phyloP scores from a whole-genome alignment of 345 rosid genomes.

The Barbarea vulgaris region DNA sequence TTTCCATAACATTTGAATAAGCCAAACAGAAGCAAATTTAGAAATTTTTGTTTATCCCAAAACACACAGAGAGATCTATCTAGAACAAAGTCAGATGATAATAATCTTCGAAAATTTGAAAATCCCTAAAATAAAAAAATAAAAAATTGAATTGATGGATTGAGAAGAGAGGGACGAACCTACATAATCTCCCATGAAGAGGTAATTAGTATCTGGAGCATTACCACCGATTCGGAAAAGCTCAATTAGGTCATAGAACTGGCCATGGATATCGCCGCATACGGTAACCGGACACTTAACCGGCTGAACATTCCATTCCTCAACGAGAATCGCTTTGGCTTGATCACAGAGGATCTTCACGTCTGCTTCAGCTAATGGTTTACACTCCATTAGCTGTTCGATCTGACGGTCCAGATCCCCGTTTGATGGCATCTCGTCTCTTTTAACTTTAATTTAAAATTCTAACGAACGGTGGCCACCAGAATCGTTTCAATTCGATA shows the following conservation, averaged over 20 bases:
- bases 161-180: slow-evolving; percentile 54
- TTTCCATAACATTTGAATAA: background rate
- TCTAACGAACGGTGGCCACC: background rate
- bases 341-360: slow-evolving; percentile 96
- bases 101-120: background rate
- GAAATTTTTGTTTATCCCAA: background rate
- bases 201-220: slow-evolving; percentile 95
- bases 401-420: slow-evolving; percentile 99
- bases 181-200: slow-evolving; percentile 99
- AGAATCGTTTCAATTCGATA: background rate
- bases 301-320: slow-evolving; percentile 99
- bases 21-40: background rate
- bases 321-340: slow-evolving; percentile 93
- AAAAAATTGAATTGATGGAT: background rate
- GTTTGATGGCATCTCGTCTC: slow-evolving; percentile 67
- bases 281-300: slow-evolving; percentile 99
- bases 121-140: background rate
- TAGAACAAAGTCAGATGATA: too few relatives aligned
- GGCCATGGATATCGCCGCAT: slow-evolving; percentile 98
- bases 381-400: slow-evolving; percentile 98
- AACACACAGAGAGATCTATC: too few relatives aligned
- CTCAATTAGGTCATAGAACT: slow-evolving; percentile 96
- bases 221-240: slow-evolving; percentile 97
- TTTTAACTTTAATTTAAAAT: background rate
- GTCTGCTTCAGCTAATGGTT: slow-evolving; percentile 84